Conservation (phyloP, 2,329 filamentous ascomycete genomes). For the Pochonia chlamydosporia region DNA sequence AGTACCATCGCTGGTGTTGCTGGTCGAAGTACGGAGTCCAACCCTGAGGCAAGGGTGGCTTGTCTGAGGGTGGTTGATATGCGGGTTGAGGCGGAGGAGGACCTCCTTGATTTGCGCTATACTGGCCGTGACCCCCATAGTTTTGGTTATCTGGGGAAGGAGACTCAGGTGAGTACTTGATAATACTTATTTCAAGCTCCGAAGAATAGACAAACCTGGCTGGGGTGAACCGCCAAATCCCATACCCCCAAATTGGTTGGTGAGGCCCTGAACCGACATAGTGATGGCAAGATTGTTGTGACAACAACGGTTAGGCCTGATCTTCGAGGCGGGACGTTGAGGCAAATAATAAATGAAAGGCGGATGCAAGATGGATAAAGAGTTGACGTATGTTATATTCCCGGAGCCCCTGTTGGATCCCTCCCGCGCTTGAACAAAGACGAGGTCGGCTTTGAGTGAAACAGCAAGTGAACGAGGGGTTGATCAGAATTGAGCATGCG, state of each 20-base stretch:
- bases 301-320: background rate
- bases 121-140: slow-evolving; percentile 18
- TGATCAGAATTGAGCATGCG: background rate
- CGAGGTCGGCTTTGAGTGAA: background rate
- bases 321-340: too few species aligned
- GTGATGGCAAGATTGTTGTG: background rate
- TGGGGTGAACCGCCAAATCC: slow-evolving; percentile 4
- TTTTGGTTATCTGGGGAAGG: background rate
- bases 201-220: background rate
- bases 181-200: background rate
- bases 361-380: background rate
- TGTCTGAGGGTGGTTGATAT: slow-evolving; percentile 29
- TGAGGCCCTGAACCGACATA: slow-evolving; percentile 5
- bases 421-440: background rate
- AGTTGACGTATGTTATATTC: background rate
- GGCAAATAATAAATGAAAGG: background rate
- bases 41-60: slow-evolving; percentile 50
- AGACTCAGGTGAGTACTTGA: background rate
- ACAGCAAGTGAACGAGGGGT: background rate
- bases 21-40: slow-evolving; percentile 61
- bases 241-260: slow-evolving; percentile 4
- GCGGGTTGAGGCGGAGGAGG: slow-evolving; percentile 12
- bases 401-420: background rate
- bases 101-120: slow-evolving; percentile 15
- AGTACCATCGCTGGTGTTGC: slow-evolving; percentile 57